phyloP scores from a whole-genome alignment of 1,284 basidiomycete species.

The Cystobasidium pallidum region DNA sequence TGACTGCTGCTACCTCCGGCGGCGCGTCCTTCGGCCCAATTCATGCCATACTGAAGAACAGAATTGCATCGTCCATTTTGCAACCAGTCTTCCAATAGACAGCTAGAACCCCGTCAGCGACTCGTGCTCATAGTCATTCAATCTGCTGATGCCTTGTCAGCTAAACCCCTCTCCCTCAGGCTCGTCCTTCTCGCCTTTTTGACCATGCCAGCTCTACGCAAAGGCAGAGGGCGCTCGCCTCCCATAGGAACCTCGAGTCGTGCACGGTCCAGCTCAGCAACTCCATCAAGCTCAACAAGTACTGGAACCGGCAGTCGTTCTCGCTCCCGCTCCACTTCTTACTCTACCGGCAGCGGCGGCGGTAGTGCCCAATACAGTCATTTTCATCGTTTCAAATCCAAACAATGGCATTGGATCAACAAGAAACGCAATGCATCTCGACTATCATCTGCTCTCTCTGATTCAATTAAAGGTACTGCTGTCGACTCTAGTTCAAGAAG shows the following conservation, averaged over 20 bases:
- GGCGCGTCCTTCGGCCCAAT: too few species aligned
- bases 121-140: too few species aligned
- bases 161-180: too few species aligned
- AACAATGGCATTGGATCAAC: constrained; percentile 3
- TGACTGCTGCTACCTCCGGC: too few species aligned
- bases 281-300: constrained; percentile 1
- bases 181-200: too few species aligned
- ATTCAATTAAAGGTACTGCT: constrained; percentile 8
- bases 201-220: constrained; percentile 9
- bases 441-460: background rate
- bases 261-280: constrained; percentile 14
- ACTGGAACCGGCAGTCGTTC: constrained; percentile 3
- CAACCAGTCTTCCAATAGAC: too few species aligned
- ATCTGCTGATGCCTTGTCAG: too few species aligned
- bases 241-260: constrained; percentile 3
- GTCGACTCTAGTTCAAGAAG: background rate
- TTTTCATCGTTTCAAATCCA: background rate
- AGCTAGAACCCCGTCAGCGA: too few species aligned
- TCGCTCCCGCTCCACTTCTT: constrained; percentile 7
- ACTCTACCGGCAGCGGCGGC: background rate
- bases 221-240: background rate
- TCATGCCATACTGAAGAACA: too few species aligned
- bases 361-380: background rate
- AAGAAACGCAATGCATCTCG: constrained; percentile 1
- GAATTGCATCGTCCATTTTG: too few species aligned